Evolutionary conservation across 1,284 basidiomycete species (phyloP).

Genomic region (Termitomyces sp.): DNA sequence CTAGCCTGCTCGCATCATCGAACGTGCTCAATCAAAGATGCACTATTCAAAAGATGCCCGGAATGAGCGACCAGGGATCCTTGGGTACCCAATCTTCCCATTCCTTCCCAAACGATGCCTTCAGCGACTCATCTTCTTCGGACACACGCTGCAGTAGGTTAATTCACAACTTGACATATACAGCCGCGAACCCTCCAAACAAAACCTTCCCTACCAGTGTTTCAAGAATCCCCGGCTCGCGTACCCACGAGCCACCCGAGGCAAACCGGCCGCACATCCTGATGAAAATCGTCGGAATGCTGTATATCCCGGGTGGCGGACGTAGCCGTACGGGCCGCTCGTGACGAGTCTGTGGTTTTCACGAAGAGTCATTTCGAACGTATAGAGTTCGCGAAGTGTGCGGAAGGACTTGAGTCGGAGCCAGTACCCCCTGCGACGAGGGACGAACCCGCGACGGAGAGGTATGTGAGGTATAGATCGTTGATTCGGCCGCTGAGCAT

Average conservation of each 20-base stretch:
- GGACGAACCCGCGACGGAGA: no score
- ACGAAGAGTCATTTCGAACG: no score
- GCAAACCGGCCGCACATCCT: slow-evolving; percentile 5
- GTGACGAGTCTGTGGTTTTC: no score
- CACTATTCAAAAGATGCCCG: slow-evolving; percentile 12
- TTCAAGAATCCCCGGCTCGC: slow-evolving; percentile 4
- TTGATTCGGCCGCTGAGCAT: no score
- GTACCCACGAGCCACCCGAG: slow-evolving; percentile 3
- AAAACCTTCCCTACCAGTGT: not conserved
- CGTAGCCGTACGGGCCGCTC: slow-evolving; percentile 13
- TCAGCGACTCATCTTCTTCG: not conserved
- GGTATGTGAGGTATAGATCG: no score
- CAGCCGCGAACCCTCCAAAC: not conserved
- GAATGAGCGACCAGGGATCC: slow-evolving; percentile 19
- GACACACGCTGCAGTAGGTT: not conserved
- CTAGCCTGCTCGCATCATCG: no score
- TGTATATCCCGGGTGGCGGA: slow-evolving; percentile 15
- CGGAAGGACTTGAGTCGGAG: no score
- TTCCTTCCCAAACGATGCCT: slow-evolving; percentile 2
- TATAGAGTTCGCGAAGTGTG: no score
- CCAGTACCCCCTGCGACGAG: no score
- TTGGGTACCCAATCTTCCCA: slow-evolving; percentile 21
- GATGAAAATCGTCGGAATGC: slow-evolving; percentile 2
- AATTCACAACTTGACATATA: not conserved
- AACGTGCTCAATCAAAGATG: not conserved